These are phyloP conservation scores for Neurospora sublineolata DNA, from an alignment of 495 filamentous ascomycete species.

Conservation along the genomic window DNA sequence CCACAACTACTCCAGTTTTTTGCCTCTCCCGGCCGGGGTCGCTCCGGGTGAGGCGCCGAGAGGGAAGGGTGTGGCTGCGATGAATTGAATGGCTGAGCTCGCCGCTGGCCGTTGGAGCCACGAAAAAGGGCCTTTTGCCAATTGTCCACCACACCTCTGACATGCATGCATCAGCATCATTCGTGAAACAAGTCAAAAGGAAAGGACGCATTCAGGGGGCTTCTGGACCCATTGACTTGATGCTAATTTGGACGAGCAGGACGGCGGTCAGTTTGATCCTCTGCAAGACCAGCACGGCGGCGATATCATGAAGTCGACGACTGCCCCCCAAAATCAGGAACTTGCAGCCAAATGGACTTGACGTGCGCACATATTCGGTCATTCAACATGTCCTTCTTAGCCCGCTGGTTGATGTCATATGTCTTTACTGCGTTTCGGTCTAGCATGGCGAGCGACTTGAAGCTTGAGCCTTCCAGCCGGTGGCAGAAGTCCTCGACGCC, in stretches of 20 bases:
- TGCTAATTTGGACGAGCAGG: neutral
- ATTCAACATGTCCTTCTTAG: neutral
- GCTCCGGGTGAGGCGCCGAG: neutral
- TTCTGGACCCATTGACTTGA: neutral
- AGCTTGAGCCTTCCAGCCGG: neutral
- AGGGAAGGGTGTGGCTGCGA: neutral
- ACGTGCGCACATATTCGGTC: neutral
- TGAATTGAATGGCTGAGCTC: neutral
- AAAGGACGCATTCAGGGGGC: neutral
- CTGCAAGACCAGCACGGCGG: neutral
- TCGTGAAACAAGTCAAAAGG: neutral
- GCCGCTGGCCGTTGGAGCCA: neutral
- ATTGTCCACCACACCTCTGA: neutral
- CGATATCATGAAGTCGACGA: neutral
- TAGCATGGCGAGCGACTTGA: neutral
- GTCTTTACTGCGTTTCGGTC: neutral
- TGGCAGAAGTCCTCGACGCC: neutral
- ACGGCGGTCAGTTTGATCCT: neutral
- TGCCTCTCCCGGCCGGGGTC: neutral
- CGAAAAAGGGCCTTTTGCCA: neutral
- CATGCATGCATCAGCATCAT: neutral
- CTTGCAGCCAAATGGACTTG: neutral
- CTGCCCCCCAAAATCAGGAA: neutral
- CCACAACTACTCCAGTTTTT: neutral
- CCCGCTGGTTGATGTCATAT: neutral